phyloP scores from a whole-genome alignment of 192 early-diverging fungal species.

The Backusella tarrabulga region DNA sequence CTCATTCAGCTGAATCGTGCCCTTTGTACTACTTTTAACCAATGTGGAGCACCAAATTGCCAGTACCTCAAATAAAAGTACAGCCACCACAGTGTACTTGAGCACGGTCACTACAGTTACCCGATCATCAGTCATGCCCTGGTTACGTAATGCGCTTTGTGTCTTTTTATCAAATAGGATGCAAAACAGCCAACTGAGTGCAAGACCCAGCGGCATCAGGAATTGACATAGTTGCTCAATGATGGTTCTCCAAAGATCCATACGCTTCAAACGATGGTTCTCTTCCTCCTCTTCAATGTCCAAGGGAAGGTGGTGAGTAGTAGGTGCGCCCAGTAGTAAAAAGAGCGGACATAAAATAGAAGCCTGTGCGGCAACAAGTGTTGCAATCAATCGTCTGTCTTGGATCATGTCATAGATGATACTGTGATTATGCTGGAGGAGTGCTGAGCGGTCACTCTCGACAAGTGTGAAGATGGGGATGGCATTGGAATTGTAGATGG shows the following conservation, averaged over 20 bases:
- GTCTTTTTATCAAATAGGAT: slow-evolving; percentile 25
- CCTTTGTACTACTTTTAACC: neutral
- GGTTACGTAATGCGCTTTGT: neutral
- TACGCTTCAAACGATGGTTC: neutral
- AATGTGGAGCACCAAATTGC: neutral
- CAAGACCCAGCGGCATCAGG: slow-evolving; percentile 21
- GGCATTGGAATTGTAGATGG: neutral
- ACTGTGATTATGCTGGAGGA: neutral
- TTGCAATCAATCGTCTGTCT: slow-evolving; percentile 27
- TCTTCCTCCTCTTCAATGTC: neutral
- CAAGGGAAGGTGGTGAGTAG: neutral
- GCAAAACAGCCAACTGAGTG: slow-evolving; percentile 26
- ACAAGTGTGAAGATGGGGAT: slow-evolving; percentile 11
- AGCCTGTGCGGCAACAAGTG: slow-evolving; percentile 25
- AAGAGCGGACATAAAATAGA: slow-evolving; percentile 30
- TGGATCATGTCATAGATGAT: slow-evolving; percentile 16
- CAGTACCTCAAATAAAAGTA: neutral
- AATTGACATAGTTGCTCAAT: slow-evolving; percentile 24
- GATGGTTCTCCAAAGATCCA: slow-evolving; percentile 1
- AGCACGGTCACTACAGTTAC: neutral
- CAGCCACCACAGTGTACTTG: neutral
- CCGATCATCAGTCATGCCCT: neutral
- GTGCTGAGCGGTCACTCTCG: neutral
- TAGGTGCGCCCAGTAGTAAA: neutral
- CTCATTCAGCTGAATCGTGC: neutral